A percentile compares a stretch with the other conserved stretches of the same genome.
Conservation (phyloP, 192 early-diverging fungal genomes). For the Lobosporangium transversale region DNA sequence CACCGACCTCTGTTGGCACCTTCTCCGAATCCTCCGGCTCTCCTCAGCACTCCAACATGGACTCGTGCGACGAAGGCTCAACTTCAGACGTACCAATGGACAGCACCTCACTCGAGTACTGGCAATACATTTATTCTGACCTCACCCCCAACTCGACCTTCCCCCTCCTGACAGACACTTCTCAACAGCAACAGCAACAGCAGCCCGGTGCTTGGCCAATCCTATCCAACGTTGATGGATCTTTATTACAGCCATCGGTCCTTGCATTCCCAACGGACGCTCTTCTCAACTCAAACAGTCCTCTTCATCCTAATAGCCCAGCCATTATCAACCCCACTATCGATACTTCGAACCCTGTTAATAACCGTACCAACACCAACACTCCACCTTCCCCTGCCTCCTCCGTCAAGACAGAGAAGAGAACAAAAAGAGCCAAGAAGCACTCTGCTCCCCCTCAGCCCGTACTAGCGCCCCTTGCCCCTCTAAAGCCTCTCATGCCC, state of each 20-base stretch:
- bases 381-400: conserved; percentile 32
- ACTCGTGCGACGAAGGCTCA: conserved; percentile 46
- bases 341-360: no score
- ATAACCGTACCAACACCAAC: conserved; percentile 3
- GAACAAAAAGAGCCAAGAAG: conserved; percentile 36
- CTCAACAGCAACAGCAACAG: conserved; percentile 26
- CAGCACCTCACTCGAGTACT: conserved; percentile 38
- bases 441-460: conserved; percentile 18
- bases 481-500: conserved; percentile 44
- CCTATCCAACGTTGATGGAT: conserved; percentile 14
- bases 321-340: not conserved
- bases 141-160: conserved; percentile 5
- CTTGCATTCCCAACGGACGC: not conserved
- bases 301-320: no score
- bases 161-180: conserved; percentile 2
- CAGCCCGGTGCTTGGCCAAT: conserved; percentile 48
- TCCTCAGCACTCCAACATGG: conserved; percentile 37
- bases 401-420: conserved; percentile 34
- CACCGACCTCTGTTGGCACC: conserved; percentile 46
- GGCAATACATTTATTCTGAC: conserved; percentile 51
- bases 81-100: conserved; percentile 39
- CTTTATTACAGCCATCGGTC: conserved; percentile 13
- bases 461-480: conserved; percentile 30
- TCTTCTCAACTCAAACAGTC: not conserved
- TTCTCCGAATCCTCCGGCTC: conserved; percentile 49